Evolutionary conservation across 1,139 yeast genomes (phyloP).

Genomic region (Taphrina confusa): DNA sequence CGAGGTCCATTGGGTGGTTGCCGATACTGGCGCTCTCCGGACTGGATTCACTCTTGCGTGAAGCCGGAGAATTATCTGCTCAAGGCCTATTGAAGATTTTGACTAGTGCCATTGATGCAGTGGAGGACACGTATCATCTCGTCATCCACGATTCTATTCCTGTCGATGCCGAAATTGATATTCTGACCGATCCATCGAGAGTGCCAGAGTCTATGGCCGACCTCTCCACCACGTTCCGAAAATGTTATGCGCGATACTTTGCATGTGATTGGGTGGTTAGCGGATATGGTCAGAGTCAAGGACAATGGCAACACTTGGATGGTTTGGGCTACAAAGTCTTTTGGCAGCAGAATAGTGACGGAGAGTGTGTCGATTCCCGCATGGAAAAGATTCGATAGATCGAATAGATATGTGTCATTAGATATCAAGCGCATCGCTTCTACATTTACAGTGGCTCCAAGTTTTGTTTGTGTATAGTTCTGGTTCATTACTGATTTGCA

Average conservation of each 20-base stretch:
- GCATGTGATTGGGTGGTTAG: conserved; percentile 4
- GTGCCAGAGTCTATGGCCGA: not conserved
- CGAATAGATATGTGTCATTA: not conserved
- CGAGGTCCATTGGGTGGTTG: not conserved
- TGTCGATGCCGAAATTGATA: conserved; percentile 8
- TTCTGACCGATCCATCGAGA: not conserved
- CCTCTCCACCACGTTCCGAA: not conserved
- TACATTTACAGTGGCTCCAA: no score
- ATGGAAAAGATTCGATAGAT: not conserved
- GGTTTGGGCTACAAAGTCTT: conserved; percentile 3
- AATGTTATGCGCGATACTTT: conserved; percentile 5
- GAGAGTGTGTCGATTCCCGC: not conserved
- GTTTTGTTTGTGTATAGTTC: not conserved
- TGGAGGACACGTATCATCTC: not conserved
- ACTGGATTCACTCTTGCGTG: conserved; percentile 6
- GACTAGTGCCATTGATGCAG: not conserved
- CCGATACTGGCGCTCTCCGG: conserved; percentile 11
- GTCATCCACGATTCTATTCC: conserved; percentile 5
- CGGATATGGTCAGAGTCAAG: not conserved
- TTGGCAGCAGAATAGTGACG: conserved; percentile 8
- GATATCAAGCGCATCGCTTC: no score
- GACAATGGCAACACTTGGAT: conserved; percentile 10
- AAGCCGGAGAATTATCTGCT: conserved; percentile 5
- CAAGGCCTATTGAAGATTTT: not conserved
- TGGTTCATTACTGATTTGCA: not conserved